Conservation (phyloP, 2,329 filamentous ascomycete genomes). For the Bipolaris victoriae region DNA sequence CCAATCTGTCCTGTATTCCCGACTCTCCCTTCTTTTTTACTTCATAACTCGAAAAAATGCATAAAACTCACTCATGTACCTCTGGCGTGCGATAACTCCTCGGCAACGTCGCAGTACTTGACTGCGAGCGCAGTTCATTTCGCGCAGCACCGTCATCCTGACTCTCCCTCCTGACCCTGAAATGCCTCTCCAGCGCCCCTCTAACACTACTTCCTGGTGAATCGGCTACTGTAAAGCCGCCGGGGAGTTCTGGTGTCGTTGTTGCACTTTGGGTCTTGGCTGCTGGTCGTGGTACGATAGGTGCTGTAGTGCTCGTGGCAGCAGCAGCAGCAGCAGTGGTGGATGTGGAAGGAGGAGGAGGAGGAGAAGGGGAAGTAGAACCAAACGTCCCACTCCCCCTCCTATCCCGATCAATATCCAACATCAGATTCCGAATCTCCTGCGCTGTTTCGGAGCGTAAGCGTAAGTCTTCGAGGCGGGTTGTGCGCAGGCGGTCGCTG, state of each 20-base stretch:
- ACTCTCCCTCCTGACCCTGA: not conserved
- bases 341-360: not conserved
- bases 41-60: not conserved
- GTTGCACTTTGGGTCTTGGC: too few species aligned
- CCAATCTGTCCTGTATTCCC: too few species aligned
- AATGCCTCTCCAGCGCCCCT: not conserved
- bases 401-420: constrained; percentile 1
- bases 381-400: not conserved
- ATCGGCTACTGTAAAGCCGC: not conserved
- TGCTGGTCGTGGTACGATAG: too few species aligned
- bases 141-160: not conserved
- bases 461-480: constrained; percentile 5
- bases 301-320: not conserved
- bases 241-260: not conserved
- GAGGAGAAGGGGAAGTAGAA: too few species aligned
- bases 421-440: constrained; percentile 8
- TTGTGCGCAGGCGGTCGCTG: constrained; percentile 1
- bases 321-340: not conserved
- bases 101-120: constrained; percentile 5
- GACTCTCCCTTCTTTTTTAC: not conserved
- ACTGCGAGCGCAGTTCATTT: not conserved
- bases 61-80: not conserved
- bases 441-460: constrained; percentile 1
- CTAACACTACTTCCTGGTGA: not conserved
- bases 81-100: constrained; percentile 3